These are phyloP conservation scores for Agroathelia rolfsii DNA, from an alignment of 1,284 basidiomycete species.

Conservation along the genomic window DNA sequence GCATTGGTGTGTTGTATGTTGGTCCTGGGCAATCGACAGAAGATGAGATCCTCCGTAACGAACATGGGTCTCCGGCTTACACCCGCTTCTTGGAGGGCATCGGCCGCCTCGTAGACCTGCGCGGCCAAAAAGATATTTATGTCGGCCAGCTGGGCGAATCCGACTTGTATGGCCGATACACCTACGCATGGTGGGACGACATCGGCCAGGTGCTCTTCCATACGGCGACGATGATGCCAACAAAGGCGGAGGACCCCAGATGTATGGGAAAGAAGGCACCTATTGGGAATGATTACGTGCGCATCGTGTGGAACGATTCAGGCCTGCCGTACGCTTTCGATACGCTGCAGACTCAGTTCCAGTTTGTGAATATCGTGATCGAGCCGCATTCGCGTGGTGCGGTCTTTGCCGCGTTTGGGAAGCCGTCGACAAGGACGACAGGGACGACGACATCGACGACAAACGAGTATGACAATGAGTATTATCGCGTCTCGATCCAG, in stretches of 20 bases:
- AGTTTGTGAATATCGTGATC: conserved; percentile 96
- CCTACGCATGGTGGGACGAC: conserved; percentile 99
- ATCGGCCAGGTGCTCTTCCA: conserved; percentile 95
- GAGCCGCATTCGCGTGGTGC: conserved; percentile 85
- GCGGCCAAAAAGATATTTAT: conserved; percentile 90
- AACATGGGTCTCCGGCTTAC: conserved; percentile 91
- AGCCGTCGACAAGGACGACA: conserved; percentile 22
- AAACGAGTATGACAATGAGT: conserved; percentile 71
- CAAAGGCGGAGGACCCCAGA: conserved; percentile 52
- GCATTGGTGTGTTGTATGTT: conserved; percentile 94
- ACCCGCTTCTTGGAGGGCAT: conserved; percentile 87
- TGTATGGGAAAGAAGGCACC: conserved; percentile 84
- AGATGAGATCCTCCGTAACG: conserved; percentile 81
- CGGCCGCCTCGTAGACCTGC: conserved; percentile 83
- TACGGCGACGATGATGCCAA: conserved; percentile 96
- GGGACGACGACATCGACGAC: conserved; percentile 1
- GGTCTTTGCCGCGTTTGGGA: conserved; percentile 71
- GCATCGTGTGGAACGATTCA: conserved; percentile 97
- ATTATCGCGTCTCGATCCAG: conserved; percentile 87
- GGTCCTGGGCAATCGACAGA: conserved; percentile 86
- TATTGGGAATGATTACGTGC: conserved; percentile 91
- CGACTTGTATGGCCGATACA: conserved; percentile 85
- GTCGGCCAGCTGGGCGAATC: conserved; percentile 88
- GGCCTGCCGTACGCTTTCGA: conserved; percentile 83
- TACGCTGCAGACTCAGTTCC: conserved; percentile 88